Evolutionary conservation across 257 asterid species (phyloP), one percentile per base, ranked within the genome.

Genomic region (Osmanthus fragrans): DNA sequence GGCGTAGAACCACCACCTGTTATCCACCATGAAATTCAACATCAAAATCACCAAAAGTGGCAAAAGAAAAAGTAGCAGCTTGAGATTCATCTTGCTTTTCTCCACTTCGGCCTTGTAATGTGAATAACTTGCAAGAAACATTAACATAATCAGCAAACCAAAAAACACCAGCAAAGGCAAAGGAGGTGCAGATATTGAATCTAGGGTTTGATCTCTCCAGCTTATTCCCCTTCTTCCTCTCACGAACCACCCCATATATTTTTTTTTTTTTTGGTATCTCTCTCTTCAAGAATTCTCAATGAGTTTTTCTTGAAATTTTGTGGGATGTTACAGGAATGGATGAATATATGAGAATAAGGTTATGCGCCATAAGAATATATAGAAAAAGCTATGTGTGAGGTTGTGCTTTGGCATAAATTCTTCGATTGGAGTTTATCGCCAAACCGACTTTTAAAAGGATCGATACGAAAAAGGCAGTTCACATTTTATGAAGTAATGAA

Each of bases 21-120:
- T 60, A 60, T 60, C 68, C 18, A 60, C 68, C 68, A 60, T 60
- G 33, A 60, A 60, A 60, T 21, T 60, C 68, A 60, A 23, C 68
- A 60, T 60, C 33, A 60, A 10, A 60, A 60, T 60, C 33, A 60
- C 68, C 33, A 60, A 11, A 60, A 60, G 1, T 7, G 68, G 68
- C 4, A 60, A 25, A 12, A 60, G 68, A 25, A 60, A 60, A 10
- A 60, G 2, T 3, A 60, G 3, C 13, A 60, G 68, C 32, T 60
- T 23, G 33, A 60, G 18, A 60, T 60, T 23, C 68, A 60, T 60
- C 68, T 60, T 60, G 68, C 68, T 21, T 25, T 60, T 60, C 68
- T 60, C 68, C 32, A 60, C 68, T 21, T 60, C 18, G 10, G 33
- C 68, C 32, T 60, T 60, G 32, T 60, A 60, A 60, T 60, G 1